Evolutionary conservation across 805 yeast genomes (phyloP).

Genomic region (Priceomyces medius): DNA sequence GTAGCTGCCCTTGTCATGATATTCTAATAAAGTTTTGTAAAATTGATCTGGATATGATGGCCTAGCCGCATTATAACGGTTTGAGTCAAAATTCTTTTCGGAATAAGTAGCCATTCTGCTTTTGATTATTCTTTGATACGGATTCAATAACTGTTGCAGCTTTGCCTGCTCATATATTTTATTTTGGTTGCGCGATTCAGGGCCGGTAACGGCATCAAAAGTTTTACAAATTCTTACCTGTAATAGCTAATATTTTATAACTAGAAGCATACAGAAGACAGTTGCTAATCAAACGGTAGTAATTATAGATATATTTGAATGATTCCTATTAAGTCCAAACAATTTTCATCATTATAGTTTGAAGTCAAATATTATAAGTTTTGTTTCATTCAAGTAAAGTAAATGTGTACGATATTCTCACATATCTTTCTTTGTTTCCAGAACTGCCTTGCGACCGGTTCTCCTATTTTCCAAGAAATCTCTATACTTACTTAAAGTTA

Average conservation of each 20-base stretch:
- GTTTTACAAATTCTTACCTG: too few relatives aligned
- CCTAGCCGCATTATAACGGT: conserved; percentile 54
- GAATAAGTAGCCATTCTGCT: conserved; percentile 62
- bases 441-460: conserved; percentile 6
- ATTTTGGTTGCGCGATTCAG: neutral
- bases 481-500: conserved; percentile 65
- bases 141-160: neutral
- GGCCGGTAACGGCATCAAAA: conserved; percentile 1
- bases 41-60: conserved; percentile 60
- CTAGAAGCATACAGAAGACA: too few relatives aligned
- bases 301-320: too few relatives aligned
- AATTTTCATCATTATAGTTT: neutral
- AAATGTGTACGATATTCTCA: too few relatives aligned
- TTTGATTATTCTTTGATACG: neutral
- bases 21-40: conserved; percentile 15
- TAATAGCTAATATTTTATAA: too few relatives aligned
- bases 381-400: too few relatives aligned
- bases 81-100: conserved; percentile 48
- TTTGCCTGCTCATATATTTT: neutral
- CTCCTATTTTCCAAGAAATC: conserved; percentile 49
- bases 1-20: conserved; percentile 11
- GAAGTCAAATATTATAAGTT: neutral
- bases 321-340: neutral
- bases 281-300: too few relatives aligned
- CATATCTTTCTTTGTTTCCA: conserved; percentile 7